These are phyloP conservation scores for Teratosphaeria gauchensis DNA, from an alignment of 2,329 filamentous ascomycete genomes.

Conservation along the genomic window DNA sequence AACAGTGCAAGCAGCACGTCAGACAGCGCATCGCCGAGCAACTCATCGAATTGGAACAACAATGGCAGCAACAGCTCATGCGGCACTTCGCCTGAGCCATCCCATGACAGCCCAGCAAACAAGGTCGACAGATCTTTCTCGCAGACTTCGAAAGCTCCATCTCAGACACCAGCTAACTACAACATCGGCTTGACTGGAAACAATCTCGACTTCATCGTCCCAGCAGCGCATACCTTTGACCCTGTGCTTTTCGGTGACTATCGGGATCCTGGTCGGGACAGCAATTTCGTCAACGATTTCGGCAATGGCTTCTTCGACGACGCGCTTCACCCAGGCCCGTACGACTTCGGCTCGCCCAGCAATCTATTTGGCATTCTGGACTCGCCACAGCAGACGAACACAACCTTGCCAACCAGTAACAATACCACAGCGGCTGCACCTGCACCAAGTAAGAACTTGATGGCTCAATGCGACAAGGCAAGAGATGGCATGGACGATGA, in stretches of 20 bases:
- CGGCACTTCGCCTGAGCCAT: slow-evolving; percentile 69
- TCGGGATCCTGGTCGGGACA: slow-evolving; percentile 76
- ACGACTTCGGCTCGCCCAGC: slow-evolving; percentile 71
- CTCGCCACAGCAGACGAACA: slow-evolving; percentile 24
- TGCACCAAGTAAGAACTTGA: slow-evolving; percentile 45
- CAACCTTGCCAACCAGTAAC: slow-evolving; percentile 5
- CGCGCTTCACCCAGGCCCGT: slow-evolving; percentile 31
- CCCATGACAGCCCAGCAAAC: slow-evolving; percentile 61
- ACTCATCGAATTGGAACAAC: slow-evolving; percentile 38
- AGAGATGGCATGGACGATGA: slow-evolving; percentile 64
- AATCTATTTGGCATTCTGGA: slow-evolving; percentile 49
- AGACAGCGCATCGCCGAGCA: slow-evolving; percentile 42
- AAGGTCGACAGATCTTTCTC: slow-evolving; percentile 33
- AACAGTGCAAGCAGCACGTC: slow-evolving; percentile 37
- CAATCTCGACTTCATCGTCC: slow-evolving; percentile 18
- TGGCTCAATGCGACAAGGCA: slow-evolving; percentile 67
- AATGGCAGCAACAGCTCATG: slow-evolving; percentile 56
- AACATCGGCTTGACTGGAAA: slow-evolving; percentile 5
- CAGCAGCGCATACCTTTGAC: slow-evolving; percentile 64
- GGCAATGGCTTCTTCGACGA: slow-evolving; percentile 57
- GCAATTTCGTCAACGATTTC: slow-evolving; percentile 59
- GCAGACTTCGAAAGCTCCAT: slow-evolving; percentile 9
- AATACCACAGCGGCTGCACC: slow-evolving; percentile 3
- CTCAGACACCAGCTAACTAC: slow-evolving; percentile 5
- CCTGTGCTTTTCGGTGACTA: slow-evolving; percentile 88